Conservation (phyloP, 2,329 filamentous ascomycete species). For the Pseudogymnoascus sp. region DNA sequence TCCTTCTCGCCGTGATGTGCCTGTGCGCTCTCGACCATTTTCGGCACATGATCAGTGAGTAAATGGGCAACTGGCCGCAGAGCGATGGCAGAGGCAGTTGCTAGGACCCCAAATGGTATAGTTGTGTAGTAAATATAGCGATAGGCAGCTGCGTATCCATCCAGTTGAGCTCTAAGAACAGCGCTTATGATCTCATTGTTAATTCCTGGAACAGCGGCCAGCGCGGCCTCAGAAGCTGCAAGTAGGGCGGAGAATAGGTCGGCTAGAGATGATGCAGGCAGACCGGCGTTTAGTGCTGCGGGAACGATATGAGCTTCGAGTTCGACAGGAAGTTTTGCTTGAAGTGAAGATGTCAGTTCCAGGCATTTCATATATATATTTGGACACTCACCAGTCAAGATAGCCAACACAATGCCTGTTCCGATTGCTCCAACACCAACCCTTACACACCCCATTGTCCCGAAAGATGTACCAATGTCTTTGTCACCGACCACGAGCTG, state of each 20-base stretch:
- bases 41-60: background rate
- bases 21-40: background rate
- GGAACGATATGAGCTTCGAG: slow-evolving; percentile 12
- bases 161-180: background rate
- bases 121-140: background rate
- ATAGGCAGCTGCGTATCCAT: background rate
- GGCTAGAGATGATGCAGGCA: slow-evolving; percentile 2
- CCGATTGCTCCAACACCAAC: background rate
- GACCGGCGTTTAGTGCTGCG: slow-evolving; percentile 13
- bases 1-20: background rate
- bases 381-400: background rate
- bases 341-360: background rate
- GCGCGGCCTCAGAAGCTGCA: background rate
- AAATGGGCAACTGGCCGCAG: background rate
- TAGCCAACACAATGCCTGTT: background rate
- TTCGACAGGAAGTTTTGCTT: background rate
- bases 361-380: background rate
- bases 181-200: slow-evolving; percentile 9
- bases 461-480: background rate
- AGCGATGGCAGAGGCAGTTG: background rate
- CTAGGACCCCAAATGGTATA: background rate
- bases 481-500: background rate
- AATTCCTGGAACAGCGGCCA: slow-evolving; percentile 10
- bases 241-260: background rate
- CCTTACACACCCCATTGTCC: background rate